Conservation (phyloP, 495 filamentous ascomycete genomes). For the Aspergillus campestris region DNA sequence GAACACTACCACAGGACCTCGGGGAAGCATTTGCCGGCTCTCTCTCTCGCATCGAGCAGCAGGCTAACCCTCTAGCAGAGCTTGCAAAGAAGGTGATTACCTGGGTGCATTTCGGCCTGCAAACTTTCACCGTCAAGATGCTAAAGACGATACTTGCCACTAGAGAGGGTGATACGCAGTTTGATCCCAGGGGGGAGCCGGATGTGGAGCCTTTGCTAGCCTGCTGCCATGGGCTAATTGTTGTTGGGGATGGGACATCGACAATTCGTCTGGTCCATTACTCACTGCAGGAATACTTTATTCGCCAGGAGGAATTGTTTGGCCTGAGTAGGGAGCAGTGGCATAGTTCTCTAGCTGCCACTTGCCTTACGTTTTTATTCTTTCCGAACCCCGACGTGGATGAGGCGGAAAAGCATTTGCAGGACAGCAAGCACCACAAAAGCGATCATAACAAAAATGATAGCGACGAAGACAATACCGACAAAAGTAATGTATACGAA, state of each 20-base stretch:
- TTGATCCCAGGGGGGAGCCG: slow-evolving; percentile 7
- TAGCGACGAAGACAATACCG: no score
- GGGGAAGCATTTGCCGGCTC: slow-evolving; percentile 8
- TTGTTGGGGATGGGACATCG: slow-evolving; percentile 7
- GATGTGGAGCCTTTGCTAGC: slow-evolving; percentile 3
- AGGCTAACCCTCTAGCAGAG: slow-evolving; percentile 2
- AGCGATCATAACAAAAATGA: no score
- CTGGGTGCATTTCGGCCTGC: slow-evolving; percentile 11
- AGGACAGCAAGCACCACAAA: no score
- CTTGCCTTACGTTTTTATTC: slow-evolving; percentile 8
- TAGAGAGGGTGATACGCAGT: slow-evolving; percentile 4
- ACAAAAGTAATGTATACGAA: no score
- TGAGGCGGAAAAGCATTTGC: no score
- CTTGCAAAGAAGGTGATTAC: slow-evolving; percentile 8
- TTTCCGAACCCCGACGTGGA: no score
- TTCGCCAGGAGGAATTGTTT: slow-evolving; percentile 3
- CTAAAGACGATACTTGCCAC: slow-evolving; percentile 8
- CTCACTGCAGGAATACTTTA: slow-evolving; percentile 11
- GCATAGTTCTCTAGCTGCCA: slow-evolving; percentile 7
- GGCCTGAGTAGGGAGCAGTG: slow-evolving; percentile 6
- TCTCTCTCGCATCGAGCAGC: slow-evolving; percentile 8
- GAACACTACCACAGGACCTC: slow-evolving; percentile 7
- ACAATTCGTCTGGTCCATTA: slow-evolving; percentile 9
- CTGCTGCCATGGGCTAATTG: slow-evolving; percentile 10
- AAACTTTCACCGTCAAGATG: slow-evolving; percentile 9